These are phyloP conservation scores for Pezicula radicicola DNA, from an alignment of 2,329 filamentous ascomycete genomes.

Conservation along the genomic window DNA sequence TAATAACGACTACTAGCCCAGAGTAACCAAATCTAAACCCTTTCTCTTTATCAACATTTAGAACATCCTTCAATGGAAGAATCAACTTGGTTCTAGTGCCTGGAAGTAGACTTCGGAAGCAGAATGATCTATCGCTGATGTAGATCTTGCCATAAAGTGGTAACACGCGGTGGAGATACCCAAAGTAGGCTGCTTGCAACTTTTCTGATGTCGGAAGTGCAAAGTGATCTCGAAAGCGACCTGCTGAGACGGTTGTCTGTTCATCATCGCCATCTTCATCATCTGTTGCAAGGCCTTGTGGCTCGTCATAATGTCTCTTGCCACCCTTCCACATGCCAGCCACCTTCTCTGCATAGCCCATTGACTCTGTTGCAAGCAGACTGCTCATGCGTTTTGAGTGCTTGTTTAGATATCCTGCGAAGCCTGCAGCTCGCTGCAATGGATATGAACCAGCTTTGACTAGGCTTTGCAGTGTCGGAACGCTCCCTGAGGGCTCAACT, in stretches of 20 bases:
- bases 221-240: slow-evolving; percentile 88
- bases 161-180: slow-evolving; percentile 83
- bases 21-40: slow-evolving; percentile 91
- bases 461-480: slow-evolving; percentile 54
- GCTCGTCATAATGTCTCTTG: slow-evolving; percentile 79
- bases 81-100: slow-evolving; percentile 92
- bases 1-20: slow-evolving; percentile 87
- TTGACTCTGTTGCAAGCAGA: slow-evolving; percentile 82
- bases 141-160: slow-evolving; percentile 97
- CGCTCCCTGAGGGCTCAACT: slow-evolving; percentile 35
- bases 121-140: slow-evolving; percentile 82
- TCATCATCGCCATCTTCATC: slow-evolving; percentile 59
- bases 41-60: slow-evolving; percentile 92
- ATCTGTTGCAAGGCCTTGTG: slow-evolving; percentile 47
- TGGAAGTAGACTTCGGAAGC: slow-evolving; percentile 87
- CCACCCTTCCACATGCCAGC: slow-evolving; percentile 96
- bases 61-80: slow-evolving; percentile 83
- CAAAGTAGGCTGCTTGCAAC: slow-evolving; percentile 86
- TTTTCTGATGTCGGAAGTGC: slow-evolving; percentile 80
- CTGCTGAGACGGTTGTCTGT: slow-evolving; percentile 63
- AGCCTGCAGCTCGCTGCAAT: slow-evolving; percentile 75
- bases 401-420: slow-evolving; percentile 79
- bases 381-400: slow-evolving; percentile 79
- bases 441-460: slow-evolving; percentile 68
- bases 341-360: slow-evolving; percentile 95